Percentiles rank a stretch among this genome's conserved stretches.
Conservation (phyloP, 2,329 filamentous ascomycete genomes). For the Penicillium sp. region DNA sequence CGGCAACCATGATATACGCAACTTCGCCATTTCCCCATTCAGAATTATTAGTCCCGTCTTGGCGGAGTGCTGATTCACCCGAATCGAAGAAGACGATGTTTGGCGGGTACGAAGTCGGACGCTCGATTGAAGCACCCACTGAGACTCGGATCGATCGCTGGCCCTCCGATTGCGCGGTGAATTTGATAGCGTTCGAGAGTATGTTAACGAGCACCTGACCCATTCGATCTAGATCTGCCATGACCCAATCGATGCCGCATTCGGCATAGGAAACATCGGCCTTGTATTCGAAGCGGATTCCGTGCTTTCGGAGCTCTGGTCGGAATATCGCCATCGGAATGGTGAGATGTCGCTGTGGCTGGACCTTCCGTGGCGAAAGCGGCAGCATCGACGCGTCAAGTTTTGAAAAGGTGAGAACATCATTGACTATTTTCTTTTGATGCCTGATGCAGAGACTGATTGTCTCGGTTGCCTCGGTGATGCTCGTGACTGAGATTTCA, state of each 20-base stretch:
- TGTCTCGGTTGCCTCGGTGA: constrained; percentile 71
- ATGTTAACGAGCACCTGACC: constrained; percentile 79
- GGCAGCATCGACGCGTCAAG: constrained; percentile 72
- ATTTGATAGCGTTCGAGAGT: constrained; percentile 78
- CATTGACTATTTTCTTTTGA: constrained; percentile 75
- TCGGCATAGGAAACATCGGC: constrained; percentile 61
- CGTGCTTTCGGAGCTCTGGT: constrained; percentile 66
- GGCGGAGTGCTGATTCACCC: constrained; percentile 13
- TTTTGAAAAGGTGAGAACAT: constrained; percentile 70
- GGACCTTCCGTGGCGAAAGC: constrained; percentile 67
- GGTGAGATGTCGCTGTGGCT: constrained; percentile 64
- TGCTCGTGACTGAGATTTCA: constrained; percentile 51
- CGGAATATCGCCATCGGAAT: constrained; percentile 75
- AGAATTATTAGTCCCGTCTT: constrained; percentile 36
- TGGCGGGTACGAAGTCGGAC: constrained; percentile 43
- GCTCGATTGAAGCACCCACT: constrained; percentile 48
- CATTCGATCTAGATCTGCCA: constrained; percentile 69
- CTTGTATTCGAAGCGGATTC: constrained; percentile 64
- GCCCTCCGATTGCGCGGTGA: constrained; percentile 57
- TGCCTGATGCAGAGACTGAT: constrained; percentile 76
- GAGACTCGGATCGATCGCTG: constrained; percentile 47
- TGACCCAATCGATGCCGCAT: constrained; percentile 62
- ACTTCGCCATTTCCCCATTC: constrained; percentile 58
- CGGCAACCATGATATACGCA: constrained; percentile 67
- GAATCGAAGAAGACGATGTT: constrained; percentile 34